phyloP scores from a whole-genome alignment of 495 filamentous ascomycete genomes.

The Lophiostoma macrostomum region DNA sequence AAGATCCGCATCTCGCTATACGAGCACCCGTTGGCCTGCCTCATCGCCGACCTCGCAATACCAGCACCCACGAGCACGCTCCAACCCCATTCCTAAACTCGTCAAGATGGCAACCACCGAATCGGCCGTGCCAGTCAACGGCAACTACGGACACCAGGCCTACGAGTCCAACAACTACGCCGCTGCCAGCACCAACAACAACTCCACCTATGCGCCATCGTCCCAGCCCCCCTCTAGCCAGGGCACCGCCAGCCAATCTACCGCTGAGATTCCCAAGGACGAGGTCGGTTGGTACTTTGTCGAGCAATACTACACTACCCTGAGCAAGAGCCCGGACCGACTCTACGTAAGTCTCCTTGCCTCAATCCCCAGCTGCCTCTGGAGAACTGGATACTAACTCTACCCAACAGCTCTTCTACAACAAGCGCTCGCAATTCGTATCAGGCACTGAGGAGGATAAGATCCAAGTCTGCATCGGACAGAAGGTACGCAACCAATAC shows the following conservation, averaged over 20 bases:
- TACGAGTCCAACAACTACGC: conserved; percentile 36
- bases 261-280: conserved; percentile 56
- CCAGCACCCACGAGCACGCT: too few relatives aligned
- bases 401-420: conserved; percentile 47
- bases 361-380: neutral
- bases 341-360: conserved; percentile 64
- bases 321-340: conserved; percentile 91
- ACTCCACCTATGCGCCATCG: conserved; percentile 16
- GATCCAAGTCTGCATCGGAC: conserved; percentile 75
- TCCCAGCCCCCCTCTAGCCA: conserved; percentile 18
- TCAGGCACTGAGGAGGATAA: conserved; percentile 74
- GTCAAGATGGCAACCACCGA: conserved; percentile 43
- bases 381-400: neutral
- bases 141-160: conserved; percentile 40
- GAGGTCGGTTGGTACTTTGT: conserved; percentile 99
- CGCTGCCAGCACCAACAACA: conserved; percentile 22
- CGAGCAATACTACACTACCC: conserved; percentile 96
- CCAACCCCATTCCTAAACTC: conserved; percentile 5
- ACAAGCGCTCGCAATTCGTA: conserved; percentile 48
- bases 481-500: conserved; percentile 69
- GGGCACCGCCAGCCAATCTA: conserved; percentile 10
- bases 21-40: too few relatives aligned
- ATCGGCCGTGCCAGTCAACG: conserved; percentile 41
- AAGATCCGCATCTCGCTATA: too few relatives aligned
- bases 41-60: too few relatives aligned